These are phyloP conservation scores for Fusarium algeriense DNA, from an alignment of 2,329 filamentous ascomycete genomes.

Conservation along the genomic window DNA sequence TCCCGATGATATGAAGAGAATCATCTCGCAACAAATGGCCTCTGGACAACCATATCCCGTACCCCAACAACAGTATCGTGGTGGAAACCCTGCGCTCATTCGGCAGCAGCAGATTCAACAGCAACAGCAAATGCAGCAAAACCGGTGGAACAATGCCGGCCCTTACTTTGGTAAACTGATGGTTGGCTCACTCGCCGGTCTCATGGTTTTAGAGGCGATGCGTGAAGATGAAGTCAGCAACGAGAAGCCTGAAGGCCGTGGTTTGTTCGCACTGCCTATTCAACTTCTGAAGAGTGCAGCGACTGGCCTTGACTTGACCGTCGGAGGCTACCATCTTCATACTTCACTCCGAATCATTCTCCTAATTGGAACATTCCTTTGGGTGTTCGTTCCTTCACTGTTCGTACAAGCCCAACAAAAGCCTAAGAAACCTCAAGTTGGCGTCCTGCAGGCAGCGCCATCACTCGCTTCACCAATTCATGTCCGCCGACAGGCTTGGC, in stretches of 20 bases:
- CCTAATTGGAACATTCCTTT: slow-evolving; percentile 66
- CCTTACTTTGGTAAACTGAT: slow-evolving; percentile 82
- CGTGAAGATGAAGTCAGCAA: slow-evolving; percentile 73
- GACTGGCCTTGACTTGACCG: slow-evolving; percentile 62
- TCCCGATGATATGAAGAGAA: slow-evolving; percentile 74
- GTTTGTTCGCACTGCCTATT: slow-evolving; percentile 74
- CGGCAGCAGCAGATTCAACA: slow-evolving; percentile 70
- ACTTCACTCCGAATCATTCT: slow-evolving; percentile 66
- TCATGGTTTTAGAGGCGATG: slow-evolving; percentile 91
- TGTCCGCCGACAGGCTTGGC: slow-evolving; percentile 89
- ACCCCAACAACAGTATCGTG: slow-evolving; percentile 61
- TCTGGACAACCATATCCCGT: slow-evolving; percentile 66
- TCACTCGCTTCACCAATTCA: slow-evolving; percentile 86
- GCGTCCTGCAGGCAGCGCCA: slow-evolving; percentile 67
- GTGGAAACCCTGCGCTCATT: slow-evolving; percentile 58
- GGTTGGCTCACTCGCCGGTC: slow-evolving; percentile 89
- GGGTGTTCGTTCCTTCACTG: slow-evolving; percentile 67
- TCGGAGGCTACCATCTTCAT: slow-evolving; percentile 68
- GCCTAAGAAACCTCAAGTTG: slow-evolving; percentile 62
- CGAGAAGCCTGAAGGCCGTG: slow-evolving; percentile 73
- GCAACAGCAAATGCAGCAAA: slow-evolving; percentile 62
- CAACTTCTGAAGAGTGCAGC: slow-evolving; percentile 66
- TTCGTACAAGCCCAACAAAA: slow-evolving; percentile 61
- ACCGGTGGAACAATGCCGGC: slow-evolving; percentile 65
- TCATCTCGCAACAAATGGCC: slow-evolving; percentile 68